A percentile compares a stretch with the other conserved stretches of the same genome.
These are phyloP conservation scores for Mycena galopus DNA, from an alignment of 768 basidiomycete species.

Conservation along the genomic window DNA sequence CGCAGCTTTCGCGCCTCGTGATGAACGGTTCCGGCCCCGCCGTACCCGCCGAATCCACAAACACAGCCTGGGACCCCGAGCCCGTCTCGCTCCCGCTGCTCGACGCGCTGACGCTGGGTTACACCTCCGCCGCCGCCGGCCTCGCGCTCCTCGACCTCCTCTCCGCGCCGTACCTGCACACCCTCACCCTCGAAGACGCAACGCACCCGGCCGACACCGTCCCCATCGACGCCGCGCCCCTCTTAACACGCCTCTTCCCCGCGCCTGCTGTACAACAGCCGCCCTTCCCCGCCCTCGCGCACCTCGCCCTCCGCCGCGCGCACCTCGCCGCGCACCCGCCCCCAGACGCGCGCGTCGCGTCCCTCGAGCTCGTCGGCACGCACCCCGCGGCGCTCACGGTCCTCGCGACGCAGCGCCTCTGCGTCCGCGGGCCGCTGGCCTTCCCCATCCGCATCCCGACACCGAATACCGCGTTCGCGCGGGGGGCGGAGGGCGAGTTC, in stretches of 20 bases:
- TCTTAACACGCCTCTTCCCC: slow-evolving; percentile 46
- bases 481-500: too few species aligned
- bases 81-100: slow-evolving; percentile 55
- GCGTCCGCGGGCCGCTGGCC: neutral
- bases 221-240: slow-evolving; percentile 54
- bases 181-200: slow-evolving; percentile 60
- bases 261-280: neutral
- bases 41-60: slow-evolving; percentile 34
- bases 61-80: slow-evolving; percentile 22
- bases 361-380: slow-evolving; percentile 27
- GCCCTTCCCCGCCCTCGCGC: slow-evolving; percentile 3
- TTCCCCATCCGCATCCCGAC: neutral
- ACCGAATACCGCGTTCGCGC: too few species aligned
- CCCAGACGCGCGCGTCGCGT: neutral
- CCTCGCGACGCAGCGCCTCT: slow-evolving; percentile 1
- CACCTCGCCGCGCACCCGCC: neutral
- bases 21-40: slow-evolving; percentile 64
- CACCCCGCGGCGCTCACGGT: neutral
- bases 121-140: slow-evolving; percentile 55
- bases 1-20: slow-evolving; percentile 56
- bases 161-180: slow-evolving; percentile 51
- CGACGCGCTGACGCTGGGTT: slow-evolving; percentile 57
- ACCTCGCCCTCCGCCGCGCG: slow-evolving; percentile 20
- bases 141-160: slow-evolving; percentile 52
- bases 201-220: slow-evolving; percentile 56